Base-by-base conservation (phyloP, 73 alveolate genomes). In the Paramecium sexaurelia region DNA sequence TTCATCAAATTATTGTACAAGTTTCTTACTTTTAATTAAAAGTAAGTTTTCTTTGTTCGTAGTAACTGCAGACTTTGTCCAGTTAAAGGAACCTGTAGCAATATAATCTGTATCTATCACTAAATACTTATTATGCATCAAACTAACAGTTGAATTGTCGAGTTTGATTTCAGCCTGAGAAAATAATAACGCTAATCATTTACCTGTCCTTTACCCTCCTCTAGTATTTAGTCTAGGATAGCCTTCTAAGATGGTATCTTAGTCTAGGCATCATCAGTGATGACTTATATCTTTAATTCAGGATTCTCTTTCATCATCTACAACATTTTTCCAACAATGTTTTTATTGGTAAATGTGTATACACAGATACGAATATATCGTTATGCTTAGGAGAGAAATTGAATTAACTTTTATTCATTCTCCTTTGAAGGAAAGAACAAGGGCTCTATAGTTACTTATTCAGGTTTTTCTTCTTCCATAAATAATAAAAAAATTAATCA, bases 61-160 rank as follows among this genome's bases (percentile, higher is more conserved):
- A 19, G 66, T 55, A 10, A 91, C 95, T 22, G 96, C 96, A 22
- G 67, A 57, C 11, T 71, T 22, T 13, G 96, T 93, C 95, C 96
- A 93, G 43, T 93, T 93, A 96, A 98, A 98, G 40, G 99, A 96
- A 24, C 99, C 99, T 88, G 99, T 98, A 7, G 98, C 89, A 26
- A 98, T 82, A 75, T 95, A 95, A 20, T 96, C 95, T 84, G 95
- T 96, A 94, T 98, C 99, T 45, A 98, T 95, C 39, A 98, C 92
- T n/a, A 96, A 98, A 94, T 96, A 98, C 88, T 98, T 98, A 92
- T 98, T 94, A 84, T 98, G 99, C 99, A 98, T 98, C 92, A 97
- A 99, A 93, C 82, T 96, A 94, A 86, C 96, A 6, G 94, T 96
- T 71, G 92, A 91, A 89, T 94, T 68, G 92, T 98, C 99, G 2